Evolutionary conservation across 163 green algal species (phyloP).

Genomic region (Scenedesmus sp.): DNA sequence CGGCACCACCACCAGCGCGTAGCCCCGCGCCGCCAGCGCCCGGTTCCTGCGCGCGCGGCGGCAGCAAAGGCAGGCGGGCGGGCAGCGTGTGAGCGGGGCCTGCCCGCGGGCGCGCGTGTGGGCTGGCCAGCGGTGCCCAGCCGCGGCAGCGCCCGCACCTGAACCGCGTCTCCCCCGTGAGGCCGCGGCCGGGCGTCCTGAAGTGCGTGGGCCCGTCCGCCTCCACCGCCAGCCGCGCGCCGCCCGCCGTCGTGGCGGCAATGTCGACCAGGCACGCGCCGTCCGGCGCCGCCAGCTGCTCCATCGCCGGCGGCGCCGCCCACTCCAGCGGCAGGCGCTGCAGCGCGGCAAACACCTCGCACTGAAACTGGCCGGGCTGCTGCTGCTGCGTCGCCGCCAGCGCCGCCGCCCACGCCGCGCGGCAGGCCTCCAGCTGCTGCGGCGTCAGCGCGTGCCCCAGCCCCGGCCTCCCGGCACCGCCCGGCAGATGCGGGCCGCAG

Average conservation of each 20-base stretch:
- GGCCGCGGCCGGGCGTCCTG: not conserved
- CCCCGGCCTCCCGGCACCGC: not conserved
- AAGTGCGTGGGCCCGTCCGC: not conserved
- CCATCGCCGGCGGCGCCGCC: not conserved
- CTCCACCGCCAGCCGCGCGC: slow-evolving; percentile 7
- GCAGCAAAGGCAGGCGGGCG: too few relatives aligned
- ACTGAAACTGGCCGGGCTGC: not conserved
- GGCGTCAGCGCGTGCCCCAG: not conserved
- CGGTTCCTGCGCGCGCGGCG: too few relatives aligned
- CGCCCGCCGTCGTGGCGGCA: not conserved
- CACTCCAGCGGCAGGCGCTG: slow-evolving; percentile 1
- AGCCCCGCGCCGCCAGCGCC: too few relatives aligned
- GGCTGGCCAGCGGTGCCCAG: too few relatives aligned
- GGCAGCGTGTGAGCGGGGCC: too few relatives aligned
- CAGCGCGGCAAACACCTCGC: not conserved
- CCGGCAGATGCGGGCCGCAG: not conserved
- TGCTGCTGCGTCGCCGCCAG: not conserved
- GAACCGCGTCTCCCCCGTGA: not conserved
- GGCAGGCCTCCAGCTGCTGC: slow-evolving; percentile 12
- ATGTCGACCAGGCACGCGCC: not conserved
- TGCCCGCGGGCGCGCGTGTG: too few relatives aligned
- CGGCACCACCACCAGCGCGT: too few relatives aligned
- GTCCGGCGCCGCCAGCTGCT: slow-evolving; percentile 4
- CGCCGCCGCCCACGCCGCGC: not conserved
- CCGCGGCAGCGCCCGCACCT: too few relatives aligned